These are phyloP conservation scores for Anisogramma anomala DNA, from an alignment of 2,329 filamentous ascomycete species.

Conservation along the genomic window DNA sequence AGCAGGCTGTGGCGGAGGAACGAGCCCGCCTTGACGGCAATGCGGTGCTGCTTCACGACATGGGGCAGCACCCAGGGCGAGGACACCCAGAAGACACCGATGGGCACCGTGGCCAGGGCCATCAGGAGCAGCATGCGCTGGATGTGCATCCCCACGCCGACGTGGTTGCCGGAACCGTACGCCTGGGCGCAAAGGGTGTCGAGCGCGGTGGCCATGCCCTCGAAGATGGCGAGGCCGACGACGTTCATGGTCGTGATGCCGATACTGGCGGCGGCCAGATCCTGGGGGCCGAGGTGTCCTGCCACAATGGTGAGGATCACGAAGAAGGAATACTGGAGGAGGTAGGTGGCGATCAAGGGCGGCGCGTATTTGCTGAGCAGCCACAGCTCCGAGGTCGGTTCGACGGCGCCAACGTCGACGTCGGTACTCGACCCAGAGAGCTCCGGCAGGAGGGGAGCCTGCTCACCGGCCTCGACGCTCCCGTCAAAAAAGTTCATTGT, in stretches of 20 bases:
- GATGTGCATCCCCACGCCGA: constrained; percentile 38
- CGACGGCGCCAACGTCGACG: background rate
- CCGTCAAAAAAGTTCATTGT: background rate
- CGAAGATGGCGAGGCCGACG: constrained; percentile 37
- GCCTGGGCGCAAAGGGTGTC: constrained; percentile 41
- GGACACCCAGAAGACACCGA: constrained; percentile 36
- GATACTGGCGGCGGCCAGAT: constrained; percentile 39
- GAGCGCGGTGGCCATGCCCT: constrained; percentile 39
- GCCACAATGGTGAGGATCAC: constrained; percentile 40
- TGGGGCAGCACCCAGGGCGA: constrained; percentile 34
- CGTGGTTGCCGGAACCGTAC: constrained; percentile 36
- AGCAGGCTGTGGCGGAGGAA: constrained; percentile 38
- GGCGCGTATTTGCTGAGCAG: constrained; percentile 27
- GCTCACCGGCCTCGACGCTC: constrained; percentile 5
- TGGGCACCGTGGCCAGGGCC: constrained; percentile 33
- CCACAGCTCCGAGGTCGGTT: constrained; percentile 9
- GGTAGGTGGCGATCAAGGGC: constrained; percentile 40
- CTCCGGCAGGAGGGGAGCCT: constrained; percentile 3
- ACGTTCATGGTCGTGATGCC: constrained; percentile 44
- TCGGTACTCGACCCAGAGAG: background rate
- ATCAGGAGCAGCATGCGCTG: constrained; percentile 42
- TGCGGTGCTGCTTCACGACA: constrained; percentile 34
- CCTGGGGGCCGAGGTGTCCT: constrained; percentile 39
- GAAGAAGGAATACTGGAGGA: constrained; percentile 42
- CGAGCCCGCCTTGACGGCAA: constrained; percentile 36